phyloP scores from a whole-genome alignment of 2,329 filamentous ascomycete genomes.

The Aspergillus phoenicis region DNA sequence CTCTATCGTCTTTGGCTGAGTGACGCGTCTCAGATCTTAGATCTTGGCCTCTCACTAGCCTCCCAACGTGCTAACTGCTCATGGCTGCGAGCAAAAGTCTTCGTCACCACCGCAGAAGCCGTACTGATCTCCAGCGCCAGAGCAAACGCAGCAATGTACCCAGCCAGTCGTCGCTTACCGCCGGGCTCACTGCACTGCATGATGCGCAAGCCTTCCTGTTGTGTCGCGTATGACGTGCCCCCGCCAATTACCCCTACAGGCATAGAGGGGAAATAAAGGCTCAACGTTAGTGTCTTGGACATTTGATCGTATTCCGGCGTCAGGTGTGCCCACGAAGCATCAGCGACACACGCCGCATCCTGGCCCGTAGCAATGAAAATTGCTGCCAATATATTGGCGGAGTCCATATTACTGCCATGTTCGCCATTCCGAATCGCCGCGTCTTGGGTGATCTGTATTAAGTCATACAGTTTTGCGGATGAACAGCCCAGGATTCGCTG shows the following conservation, averaged over 20 bases:
- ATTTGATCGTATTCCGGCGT: conserved; percentile 24
- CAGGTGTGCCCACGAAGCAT: conserved; percentile 26
- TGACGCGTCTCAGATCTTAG: background rate
- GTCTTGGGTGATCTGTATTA: conserved; percentile 17
- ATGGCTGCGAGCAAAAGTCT: conserved; percentile 29
- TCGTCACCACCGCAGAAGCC: conserved; percentile 20
- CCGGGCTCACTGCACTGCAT: conserved; percentile 25
- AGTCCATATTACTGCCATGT: conserved; percentile 24
- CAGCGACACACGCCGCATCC: conserved; percentile 25
- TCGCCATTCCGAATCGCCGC: conserved; percentile 22
- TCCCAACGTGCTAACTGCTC: conserved; percentile 10
- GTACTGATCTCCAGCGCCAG: conserved; percentile 32
- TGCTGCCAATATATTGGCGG: conserved; percentile 25
- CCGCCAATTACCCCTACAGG: conserved; percentile 31
- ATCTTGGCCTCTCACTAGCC: background rate
- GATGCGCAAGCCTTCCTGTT: conserved; percentile 29
- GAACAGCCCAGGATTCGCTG: conserved; percentile 21
- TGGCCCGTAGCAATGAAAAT: conserved; percentile 31
- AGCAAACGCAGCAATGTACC: conserved; percentile 29
- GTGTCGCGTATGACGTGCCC: conserved; percentile 26
- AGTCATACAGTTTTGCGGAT: conserved; percentile 17
- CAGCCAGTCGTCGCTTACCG: conserved; percentile 29
- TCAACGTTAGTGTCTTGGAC: conserved; percentile 24
- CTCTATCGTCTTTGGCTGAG: too few relatives aligned
- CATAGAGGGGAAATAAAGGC: conserved; percentile 30